Percentiles rank a stretch among this genome's conserved stretches.
Conservation (phyloP, 2,329 filamentous ascomycete species). For the Sodiomyces alkalinus region DNA sequence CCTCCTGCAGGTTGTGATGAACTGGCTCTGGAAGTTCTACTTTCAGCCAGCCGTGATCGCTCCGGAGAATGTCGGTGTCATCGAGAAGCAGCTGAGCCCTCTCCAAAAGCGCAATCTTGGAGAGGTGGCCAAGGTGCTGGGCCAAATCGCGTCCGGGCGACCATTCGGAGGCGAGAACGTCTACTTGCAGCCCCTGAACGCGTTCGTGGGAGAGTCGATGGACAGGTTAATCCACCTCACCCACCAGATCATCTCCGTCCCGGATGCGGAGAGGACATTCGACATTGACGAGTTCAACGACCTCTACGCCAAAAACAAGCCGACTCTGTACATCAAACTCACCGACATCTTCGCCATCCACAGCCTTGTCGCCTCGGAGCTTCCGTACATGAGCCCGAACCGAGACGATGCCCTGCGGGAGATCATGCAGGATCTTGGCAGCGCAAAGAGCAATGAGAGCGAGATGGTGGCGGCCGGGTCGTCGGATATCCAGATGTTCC, state of each 20-base stretch:
- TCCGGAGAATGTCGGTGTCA: constrained; percentile 83
- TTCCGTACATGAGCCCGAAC: constrained; percentile 59
- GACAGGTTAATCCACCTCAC: constrained; percentile 65
- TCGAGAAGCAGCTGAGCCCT: constrained; percentile 77
- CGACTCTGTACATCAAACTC: constrained; percentile 98
- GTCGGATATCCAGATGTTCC: constrained; percentile 77
- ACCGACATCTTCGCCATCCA: constrained; percentile 94
- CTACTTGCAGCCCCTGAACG: constrained; percentile 89
- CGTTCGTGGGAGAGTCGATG: constrained; percentile 74
- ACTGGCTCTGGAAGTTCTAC: constrained; percentile 92
- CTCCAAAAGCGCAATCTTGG: constrained; percentile 84
- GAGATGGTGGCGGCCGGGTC: constrained; percentile 80
- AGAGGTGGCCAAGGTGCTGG: constrained; percentile 82
- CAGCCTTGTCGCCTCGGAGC: constrained; percentile 66
- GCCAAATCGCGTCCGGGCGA: constrained; percentile 76
- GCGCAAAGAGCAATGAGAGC: constrained; percentile 89
- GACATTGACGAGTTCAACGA: constrained; percentile 99
- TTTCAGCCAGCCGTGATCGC: constrained; percentile 78
- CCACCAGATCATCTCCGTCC: constrained; percentile 63
- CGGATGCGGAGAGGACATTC: constrained; percentile 79
- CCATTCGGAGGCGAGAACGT: constrained; percentile 90
- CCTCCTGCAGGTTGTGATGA: constrained; percentile 68
- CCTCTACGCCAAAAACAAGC: constrained; percentile 88
- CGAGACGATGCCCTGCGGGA: constrained; percentile 83
- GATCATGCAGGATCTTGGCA: constrained; percentile 84